Evolutionary conservation across 257 asterid species (phyloP), one percentile per base, ranked within the genome.

Genomic region (Salvia rosmarinus): DNA sequence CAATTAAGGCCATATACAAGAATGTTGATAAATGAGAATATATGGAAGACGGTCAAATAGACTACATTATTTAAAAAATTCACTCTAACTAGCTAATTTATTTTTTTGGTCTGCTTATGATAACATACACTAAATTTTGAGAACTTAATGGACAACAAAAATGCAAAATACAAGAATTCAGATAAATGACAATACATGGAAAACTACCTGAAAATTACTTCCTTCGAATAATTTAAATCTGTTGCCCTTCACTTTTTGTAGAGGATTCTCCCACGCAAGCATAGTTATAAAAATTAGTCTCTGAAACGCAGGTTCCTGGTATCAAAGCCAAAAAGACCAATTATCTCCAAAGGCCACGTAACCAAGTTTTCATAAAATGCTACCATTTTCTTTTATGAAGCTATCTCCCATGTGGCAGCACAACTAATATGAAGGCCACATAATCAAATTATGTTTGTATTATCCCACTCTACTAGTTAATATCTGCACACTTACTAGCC

Each of bases 241-340:
- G 47, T 66, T 76, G 61, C 77, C 82, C 81, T 82, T 74, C 66
- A 79, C 78, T 42, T 74, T 80, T 67, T 86, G 75, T 75, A 78
- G 84, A 72, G 99, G 99, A 54, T 75, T 82, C 85, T 95, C 97
- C 99, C 99, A 95, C 13, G 99, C 98, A 68, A 95, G 85, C 99
- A 95, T 91, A 19, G 99, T 89, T 70, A 90, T 67, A 75, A 85
- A 95, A 74, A 91, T 62, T 58, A 95, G 84, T 73, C 88, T 88
- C 83, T 73, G 96, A 77, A 95, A 91, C 77, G 98, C 91, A 73
- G 94, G 87, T 81, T 95, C 98, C 99, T 95, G 83, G 44, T 46
- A 82, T 63, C 50, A 70, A 58, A 80, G 62, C 67, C 72, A 44
- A 72, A 77, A 70, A 58, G 30, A 64, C 23, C 25, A 57, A 52